Percentiles rank a stretch among this genome's conserved stretches.
Conservation (phyloP, 108 stramenopile species). For the Skeletonema grethae region DNA sequence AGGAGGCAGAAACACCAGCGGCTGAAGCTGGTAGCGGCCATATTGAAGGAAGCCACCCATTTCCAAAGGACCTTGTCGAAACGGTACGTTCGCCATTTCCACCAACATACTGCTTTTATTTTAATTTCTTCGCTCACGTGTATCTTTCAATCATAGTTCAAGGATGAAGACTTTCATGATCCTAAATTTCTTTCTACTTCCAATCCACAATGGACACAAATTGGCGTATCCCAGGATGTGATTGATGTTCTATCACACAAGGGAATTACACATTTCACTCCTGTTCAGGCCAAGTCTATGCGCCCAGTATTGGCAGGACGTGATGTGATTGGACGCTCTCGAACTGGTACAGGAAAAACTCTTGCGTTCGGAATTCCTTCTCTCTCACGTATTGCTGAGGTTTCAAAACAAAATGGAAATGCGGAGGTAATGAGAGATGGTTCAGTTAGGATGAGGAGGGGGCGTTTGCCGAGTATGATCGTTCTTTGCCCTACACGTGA, state of each 20-base stretch:
- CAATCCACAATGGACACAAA: constrained; percentile 81
- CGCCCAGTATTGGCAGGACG: constrained; percentile 84
- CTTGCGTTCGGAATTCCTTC: constrained; percentile 98
- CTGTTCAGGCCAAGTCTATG: constrained; percentile 92
- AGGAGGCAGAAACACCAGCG: constrained; percentile 19
- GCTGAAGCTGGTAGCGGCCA: constrained; percentile 20
- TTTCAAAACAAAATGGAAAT: constrained; percentile 55
- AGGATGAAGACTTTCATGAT: constrained; percentile 59
- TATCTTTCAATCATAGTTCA: not conserved
- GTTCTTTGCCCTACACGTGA: constrained; percentile 98
- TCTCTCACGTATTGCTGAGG: constrained; percentile 68
- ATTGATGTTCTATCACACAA: constrained; percentile 86
- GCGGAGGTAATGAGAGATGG: constrained; percentile 50
- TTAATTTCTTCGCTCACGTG: not conserved
- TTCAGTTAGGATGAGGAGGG: constrained; percentile 60
- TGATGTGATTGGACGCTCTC: constrained; percentile 96
- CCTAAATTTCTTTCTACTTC: constrained; percentile 75
- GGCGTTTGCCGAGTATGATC: constrained; percentile 89
- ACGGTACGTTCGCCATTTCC: constrained; percentile 14
- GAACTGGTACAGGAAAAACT: constrained; percentile 99
- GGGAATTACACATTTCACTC: constrained; percentile 86
- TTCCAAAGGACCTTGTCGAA: constrained; percentile 38
- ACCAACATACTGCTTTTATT: constrained; percentile 3
- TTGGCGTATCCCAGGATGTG: constrained; percentile 64
- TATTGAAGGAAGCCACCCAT: constrained; percentile 35